phyloP scores from a whole-genome alignment of 208 protist species.

The Porcisia hertigi region DNA sequence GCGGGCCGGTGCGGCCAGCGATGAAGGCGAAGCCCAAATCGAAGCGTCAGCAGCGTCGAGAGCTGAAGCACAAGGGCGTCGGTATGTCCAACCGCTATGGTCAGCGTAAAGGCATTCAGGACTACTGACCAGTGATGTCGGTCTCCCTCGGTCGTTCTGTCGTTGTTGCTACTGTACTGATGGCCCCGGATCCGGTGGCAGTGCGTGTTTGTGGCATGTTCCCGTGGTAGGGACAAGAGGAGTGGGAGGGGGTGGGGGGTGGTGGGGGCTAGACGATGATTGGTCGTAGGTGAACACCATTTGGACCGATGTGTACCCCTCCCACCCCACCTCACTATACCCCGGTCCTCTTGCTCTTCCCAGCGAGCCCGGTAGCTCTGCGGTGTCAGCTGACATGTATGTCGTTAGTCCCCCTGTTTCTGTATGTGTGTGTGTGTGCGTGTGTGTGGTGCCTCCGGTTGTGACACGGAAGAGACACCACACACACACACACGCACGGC shows the following conservation, averaged over 20 bases:
- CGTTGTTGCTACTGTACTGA: background rate
- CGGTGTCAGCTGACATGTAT: background rate
- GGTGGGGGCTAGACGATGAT: background rate
- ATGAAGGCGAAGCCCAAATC: slow-evolving; percentile 49
- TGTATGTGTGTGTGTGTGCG: background rate
- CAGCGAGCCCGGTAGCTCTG: background rate
- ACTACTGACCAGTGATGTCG: slow-evolving; percentile 34
- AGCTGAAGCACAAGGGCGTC: slow-evolving; percentile 55
- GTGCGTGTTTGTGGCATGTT: background rate
- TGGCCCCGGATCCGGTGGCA: background rate
- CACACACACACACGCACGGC: too few relatives aligned
- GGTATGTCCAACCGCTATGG: slow-evolving; percentile 65
- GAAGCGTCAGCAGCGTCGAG: slow-evolving; percentile 72
- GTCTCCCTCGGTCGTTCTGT: background rate
- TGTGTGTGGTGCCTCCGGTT: background rate
- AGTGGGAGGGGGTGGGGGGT: too few relatives aligned
- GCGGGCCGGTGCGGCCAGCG: slow-evolving; percentile 30
- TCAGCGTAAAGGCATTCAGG: slow-evolving; percentile 59
- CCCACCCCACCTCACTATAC: background rate
- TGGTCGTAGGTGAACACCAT: background rate
- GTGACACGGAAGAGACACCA: too few relatives aligned
- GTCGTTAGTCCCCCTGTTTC: background rate
- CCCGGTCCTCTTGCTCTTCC: background rate
- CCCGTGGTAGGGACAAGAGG: background rate
- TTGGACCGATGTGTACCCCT: background rate